Conservation (phyloP, 1,284 basidiomycete genomes). For the Ustilago esculenta region DNA sequence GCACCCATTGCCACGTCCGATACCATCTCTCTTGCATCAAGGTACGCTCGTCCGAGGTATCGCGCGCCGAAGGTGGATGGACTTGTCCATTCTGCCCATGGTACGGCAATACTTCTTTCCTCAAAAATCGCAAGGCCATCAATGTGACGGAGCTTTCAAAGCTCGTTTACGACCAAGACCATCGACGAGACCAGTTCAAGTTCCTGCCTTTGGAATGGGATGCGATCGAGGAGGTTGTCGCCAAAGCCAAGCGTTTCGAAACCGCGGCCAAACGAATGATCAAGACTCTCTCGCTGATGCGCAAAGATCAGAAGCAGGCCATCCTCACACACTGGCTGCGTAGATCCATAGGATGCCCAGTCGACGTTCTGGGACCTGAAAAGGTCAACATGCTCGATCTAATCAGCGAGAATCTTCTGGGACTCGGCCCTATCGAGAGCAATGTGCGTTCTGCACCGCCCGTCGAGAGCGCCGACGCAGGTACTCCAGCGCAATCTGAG, state of each 20-base stretch:
- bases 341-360: conserved; percentile 47
- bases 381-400: conserved; percentile 45
- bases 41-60: conserved; percentile 21
- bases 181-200: conserved; percentile 42
- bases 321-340: conserved; percentile 49
- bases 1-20: conserved; percentile 42
- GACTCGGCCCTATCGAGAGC: conserved; percentile 7
- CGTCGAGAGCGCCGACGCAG: conserved; percentile 9
- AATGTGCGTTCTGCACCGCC: conserved; percentile 7
- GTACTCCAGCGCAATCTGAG: conserved; percentile 18
- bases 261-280: conserved; percentile 50
- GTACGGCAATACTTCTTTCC: conserved; percentile 12
- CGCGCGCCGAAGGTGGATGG: conserved; percentile 46
- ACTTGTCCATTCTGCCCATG: conserved; percentile 57
- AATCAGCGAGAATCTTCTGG: conserved; percentile 31
- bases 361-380: conserved; percentile 51
- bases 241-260: conserved; percentile 44
- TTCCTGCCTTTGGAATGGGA: conserved; percentile 50
- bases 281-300: conserved; percentile 51
- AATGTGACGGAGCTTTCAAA: conserved; percentile 31
- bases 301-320: conserved; percentile 32
- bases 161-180: conserved; percentile 43
- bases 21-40: conserved; percentile 60
- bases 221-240: conserved; percentile 44
- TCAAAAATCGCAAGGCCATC: conserved; percentile 34